Evolutionary conservation across 768 basidiomycete species (phyloP).

Genomic region (Lactifluus pinguis): DNA sequence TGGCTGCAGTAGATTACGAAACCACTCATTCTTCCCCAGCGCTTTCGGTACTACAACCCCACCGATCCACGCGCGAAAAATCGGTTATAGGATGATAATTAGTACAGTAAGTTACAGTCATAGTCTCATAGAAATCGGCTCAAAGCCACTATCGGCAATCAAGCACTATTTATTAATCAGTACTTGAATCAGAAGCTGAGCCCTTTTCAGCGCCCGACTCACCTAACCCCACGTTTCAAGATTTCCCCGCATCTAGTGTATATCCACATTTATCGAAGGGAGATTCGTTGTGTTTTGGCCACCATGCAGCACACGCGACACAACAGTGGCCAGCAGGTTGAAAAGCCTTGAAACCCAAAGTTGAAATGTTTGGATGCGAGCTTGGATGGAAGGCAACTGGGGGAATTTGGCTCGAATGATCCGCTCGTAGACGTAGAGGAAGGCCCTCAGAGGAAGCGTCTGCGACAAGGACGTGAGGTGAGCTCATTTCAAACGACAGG

Average conservation of each 20-base stretch:
- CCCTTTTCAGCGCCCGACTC: background rate
- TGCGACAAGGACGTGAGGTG: background rate
- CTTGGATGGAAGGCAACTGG: conserved; percentile 3
- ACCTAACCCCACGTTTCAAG: background rate
- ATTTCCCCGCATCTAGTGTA: background rate
- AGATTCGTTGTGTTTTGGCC: background rate
- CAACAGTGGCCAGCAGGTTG: no score
- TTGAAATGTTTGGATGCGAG: no score
- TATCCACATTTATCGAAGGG: background rate
- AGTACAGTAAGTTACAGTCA: no score
- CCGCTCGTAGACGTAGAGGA: conserved; percentile 2
- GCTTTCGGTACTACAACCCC: no score
- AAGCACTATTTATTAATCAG: no score
- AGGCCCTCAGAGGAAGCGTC: background rate
- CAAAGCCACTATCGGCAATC: no score
- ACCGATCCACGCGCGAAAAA: no score
- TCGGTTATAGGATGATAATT: no score
- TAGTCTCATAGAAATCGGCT: background rate
- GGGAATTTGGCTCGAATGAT: conserved; percentile 2
- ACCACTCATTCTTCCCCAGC: no score
- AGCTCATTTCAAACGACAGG: background rate
- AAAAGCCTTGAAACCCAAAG: background rate
- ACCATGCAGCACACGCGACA: background rate
- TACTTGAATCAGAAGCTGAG: background rate
- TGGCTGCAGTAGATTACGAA: no score